Base-by-base conservation (phyloP, 1,139 yeast species). In the Zygosaccharomyces sapae region DNA sequence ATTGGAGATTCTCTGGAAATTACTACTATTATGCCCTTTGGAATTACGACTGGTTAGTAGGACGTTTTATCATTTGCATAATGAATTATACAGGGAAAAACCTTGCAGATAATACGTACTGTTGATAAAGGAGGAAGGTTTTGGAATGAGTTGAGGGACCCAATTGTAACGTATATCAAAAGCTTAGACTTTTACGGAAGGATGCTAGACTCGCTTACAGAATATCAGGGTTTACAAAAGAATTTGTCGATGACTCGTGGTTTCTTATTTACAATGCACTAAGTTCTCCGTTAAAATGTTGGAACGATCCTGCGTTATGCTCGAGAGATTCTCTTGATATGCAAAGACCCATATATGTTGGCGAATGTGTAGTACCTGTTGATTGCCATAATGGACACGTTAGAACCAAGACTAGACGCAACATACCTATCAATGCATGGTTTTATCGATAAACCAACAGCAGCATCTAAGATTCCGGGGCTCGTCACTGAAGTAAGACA, bases 211-310 rank as follows among this genome's bases (percentile, higher is more conserved):
- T 40, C 39, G 34, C 47, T 10, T 38, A 33, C 16, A 12, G 25
- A 8, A 18, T 8, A 10, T 27, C 9, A 9, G 38, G 22, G n/a
- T 16, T 10, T 24, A 40, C 22, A 10, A 22, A 33, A 33, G 54
- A 50, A 37, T 53, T 30, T 33, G 43, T 55, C n/a, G 50, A 50
- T 31, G 59, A 55, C 34, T 57, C 61, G 7, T 57, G 61, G 61
- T 48, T 50, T 16, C 44, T 56, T 24, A 43, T 57, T 3, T 54
- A 52, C 39, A 50, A 51, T 33, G 42, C 53, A 2, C 34, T 57
- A 36, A 34, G 30, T 19, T 40, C 46, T n/a, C 49, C 50, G 9
- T 33, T 46, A 42, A 49, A 38, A 12, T 48, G 51, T 16, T 41
- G 43, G 36, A 48, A 48, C 37, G 38, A 41, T 13, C 36, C 40